Base-by-base conservation (phyloP, 495 filamentous ascomycete genomes). In the Daldinia caldariorum region DNA sequence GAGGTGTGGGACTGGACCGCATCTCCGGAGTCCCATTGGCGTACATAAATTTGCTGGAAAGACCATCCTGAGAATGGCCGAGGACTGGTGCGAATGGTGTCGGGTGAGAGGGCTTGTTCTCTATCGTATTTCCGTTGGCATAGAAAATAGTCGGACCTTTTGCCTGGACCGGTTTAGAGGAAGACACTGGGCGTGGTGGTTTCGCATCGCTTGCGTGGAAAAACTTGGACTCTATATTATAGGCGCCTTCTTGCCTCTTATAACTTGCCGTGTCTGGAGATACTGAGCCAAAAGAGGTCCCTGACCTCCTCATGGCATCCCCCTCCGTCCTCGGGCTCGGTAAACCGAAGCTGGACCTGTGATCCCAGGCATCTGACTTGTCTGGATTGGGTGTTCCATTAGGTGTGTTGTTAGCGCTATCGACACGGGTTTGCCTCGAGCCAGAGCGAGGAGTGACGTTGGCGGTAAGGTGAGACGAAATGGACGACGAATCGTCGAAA, bases 131-230 rank as follows among this genome's bases (percentile, higher is more conserved):
- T 39, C 83, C 84, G 67, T 85, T 87, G 47, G 84, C 82, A 64
- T 87, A 84, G 64, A 90, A 81, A 63, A 91, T 90, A 5, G 82
- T 87, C 1, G 89, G 72, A 0, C 82, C 70, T 3, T 79, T 83
- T 31, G 70, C 58, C 56, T 61, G 81, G 35, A 65, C 69, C 20
- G 60, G 58, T 13, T 60, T 72, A 69, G 67, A 49, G 51, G 60
- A 69, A 56, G 68, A 47, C 3, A 20, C 34, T 26, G 79, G 80
- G 22, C 76, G 77, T n/a, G 79, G 68, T 12, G 82, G 79, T 66
- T 87, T 88, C n/a, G 84, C 88, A 65, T 92, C 89, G 70, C 85
- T 87, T 7, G 90, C 91, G 78, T 91, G 90, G 73, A 94, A 93
- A 80, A 94, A 93, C 77, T 89, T 90, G 34, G 89, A 86, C 4